Evolutionary conservation across 306 rosid species (phyloP).

Genomic region (Pachyrhizus erosus): DNA sequence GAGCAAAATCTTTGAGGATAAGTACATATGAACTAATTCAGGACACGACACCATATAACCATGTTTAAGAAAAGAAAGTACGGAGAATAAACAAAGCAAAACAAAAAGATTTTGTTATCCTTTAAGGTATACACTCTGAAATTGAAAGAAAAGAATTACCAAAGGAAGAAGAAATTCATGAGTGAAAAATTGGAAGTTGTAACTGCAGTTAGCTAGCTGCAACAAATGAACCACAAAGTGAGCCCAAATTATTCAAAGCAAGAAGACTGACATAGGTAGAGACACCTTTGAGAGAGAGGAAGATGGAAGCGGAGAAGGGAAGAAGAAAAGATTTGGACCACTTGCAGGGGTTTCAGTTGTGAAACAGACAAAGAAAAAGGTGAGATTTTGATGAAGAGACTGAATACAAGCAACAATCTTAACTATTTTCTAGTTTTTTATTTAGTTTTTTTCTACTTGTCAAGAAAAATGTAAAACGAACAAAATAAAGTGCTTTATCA

Average conservation of each 20-base stretch:
- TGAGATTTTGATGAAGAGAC: slow-evolving; percentile 51
- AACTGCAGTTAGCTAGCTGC: slow-evolving; percentile 33
- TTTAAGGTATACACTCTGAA: slow-evolving; percentile 20
- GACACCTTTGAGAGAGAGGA: slow-evolving; percentile 3
- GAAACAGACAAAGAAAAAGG: slow-evolving; percentile 74
- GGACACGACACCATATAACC: not conserved
- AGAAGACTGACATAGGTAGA: slow-evolving; percentile 19
- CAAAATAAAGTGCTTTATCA: slow-evolving; percentile 42
- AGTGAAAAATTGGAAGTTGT: slow-evolving; percentile 30
- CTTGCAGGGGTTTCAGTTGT: slow-evolving; percentile 56
- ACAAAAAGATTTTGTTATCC: not conserved
- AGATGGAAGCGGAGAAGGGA: slow-evolving; percentile 36
- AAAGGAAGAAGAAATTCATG: slow-evolving; percentile 26
- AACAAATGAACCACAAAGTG: slow-evolving; percentile 39
- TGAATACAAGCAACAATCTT: slow-evolving; percentile 34
- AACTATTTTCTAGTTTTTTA: not conserved
- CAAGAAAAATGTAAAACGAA: not conserved
- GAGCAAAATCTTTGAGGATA: slow-evolving; percentile 35
- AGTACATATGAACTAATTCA: slow-evolving; percentile 19
- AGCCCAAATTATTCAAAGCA: slow-evolving; percentile 40
- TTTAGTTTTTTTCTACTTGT: not conserved
- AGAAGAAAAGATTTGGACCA: slow-evolving; percentile 45
- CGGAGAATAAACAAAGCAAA: not conserved
- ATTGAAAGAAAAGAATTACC: slow-evolving; percentile 34
- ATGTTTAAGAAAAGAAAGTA: not conserved